Conservation (phyloP, 2,329 filamentous ascomycete species). For the Fusarium tuaranense region DNA sequence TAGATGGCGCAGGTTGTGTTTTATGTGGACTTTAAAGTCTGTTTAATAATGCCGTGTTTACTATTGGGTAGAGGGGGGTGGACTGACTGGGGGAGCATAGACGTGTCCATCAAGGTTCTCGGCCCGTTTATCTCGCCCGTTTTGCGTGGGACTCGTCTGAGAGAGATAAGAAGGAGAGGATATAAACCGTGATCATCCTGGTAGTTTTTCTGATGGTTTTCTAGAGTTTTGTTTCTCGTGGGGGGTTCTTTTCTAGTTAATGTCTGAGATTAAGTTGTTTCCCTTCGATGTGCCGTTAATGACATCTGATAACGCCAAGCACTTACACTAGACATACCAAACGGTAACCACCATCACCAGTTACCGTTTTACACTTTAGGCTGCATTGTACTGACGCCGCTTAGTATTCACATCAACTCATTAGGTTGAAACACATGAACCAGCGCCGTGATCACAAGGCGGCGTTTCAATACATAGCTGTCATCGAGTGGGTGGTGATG, state of each 20-base stretch:
- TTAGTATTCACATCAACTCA: not conserved
- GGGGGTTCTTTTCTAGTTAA: not conserved
- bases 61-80: constrained; percentile 9
- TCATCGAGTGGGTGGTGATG: not conserved
- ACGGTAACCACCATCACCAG: no score
- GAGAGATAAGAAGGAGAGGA: not conserved
- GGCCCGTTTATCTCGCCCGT: not conserved
- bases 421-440: not conserved
- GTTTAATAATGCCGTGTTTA: constrained; percentile 19
- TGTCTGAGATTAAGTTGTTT: not conserved
- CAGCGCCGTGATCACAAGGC: no score
- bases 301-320: not conserved
- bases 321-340: not conserved
- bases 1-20: not conserved
- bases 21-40: constrained; percentile 1
- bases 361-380: not conserved
- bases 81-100: not conserved
- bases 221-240: not conserved
- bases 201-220: not conserved
- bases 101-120: constrained; percentile 21
- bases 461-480: not conserved
- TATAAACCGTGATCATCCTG: not conserved
- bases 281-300: fast-evolving
- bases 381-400: not conserved
- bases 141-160: not conserved